A percentile compares a stretch with the other conserved stretches of the same genome.
Evolutionary conservation across 768 basidiomycete species (phyloP).

Genomic region (Leccinum disarticulatum): DNA sequence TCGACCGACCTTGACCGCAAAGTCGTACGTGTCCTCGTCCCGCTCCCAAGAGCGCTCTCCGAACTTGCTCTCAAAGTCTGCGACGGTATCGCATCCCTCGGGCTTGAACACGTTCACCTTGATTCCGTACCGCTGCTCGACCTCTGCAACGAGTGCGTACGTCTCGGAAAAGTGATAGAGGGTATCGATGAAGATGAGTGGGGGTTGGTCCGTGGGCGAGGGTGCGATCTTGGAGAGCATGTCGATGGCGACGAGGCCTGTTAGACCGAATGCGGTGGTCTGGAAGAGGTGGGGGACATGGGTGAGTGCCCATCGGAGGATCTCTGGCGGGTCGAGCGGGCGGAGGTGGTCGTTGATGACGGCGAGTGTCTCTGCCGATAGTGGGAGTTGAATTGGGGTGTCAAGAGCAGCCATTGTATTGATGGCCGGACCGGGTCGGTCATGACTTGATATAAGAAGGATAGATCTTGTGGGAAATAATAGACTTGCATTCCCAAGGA

Average conservation of each 20-base stretch:
- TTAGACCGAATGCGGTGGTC: constrained; percentile 96
- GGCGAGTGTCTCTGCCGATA: constrained; percentile 56
- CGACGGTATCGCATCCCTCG: constrained; percentile 58
- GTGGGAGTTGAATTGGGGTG: constrained; percentile 54
- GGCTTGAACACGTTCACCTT: constrained; percentile 80
- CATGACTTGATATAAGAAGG: background rate
- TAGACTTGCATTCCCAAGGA: background rate
- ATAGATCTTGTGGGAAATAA: background rate
- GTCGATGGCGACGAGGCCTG: constrained; percentile 89
- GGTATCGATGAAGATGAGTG: constrained; percentile 96
- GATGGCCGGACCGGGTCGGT: background rate
- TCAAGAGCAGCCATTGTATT: constrained; percentile 21
- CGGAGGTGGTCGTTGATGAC: constrained; percentile 75
- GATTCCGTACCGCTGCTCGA: constrained; percentile 68
- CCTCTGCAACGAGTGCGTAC: constrained; percentile 82
- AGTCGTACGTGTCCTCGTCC: constrained; percentile 89
- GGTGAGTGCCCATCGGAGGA: constrained; percentile 81
- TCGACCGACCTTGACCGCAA: constrained; percentile 75
- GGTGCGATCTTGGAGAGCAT: constrained; percentile 86
- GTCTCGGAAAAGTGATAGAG: constrained; percentile 96
- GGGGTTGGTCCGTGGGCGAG: constrained; percentile 50
- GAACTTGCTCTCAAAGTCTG: constrained; percentile 77
- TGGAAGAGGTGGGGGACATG: constrained; percentile 82
- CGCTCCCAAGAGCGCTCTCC: constrained; percentile 85
- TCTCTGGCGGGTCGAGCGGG: constrained; percentile 73